Conservation (phyloP, 768 basidiomycete genomes). For the Tephrocybe sp. region DNA sequence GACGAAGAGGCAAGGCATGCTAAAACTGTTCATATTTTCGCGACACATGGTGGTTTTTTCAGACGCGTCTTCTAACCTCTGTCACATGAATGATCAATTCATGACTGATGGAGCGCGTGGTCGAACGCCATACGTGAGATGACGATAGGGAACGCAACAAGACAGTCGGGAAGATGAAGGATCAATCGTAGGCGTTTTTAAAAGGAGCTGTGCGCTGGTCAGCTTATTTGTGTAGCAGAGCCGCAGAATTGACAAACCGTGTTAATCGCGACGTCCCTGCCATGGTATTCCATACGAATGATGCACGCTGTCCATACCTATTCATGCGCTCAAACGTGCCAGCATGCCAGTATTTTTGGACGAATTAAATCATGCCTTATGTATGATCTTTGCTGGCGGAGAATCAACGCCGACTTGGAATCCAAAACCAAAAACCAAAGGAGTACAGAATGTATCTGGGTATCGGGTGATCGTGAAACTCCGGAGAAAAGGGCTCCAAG, state of each 20-base stretch:
- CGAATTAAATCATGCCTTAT: too few relatives aligned
- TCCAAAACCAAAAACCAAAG: too few relatives aligned
- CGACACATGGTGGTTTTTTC: slow-evolving; percentile 10
- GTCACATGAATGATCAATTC: slow-evolving; percentile 13
- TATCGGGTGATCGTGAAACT: too few relatives aligned
- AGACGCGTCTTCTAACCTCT: slow-evolving; percentile 2
- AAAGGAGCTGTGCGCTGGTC: not conserved
- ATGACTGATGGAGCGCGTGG: slow-evolving; percentile 16
- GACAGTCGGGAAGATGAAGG: not conserved
- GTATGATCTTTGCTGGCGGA: too few relatives aligned
- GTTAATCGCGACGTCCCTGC: too few relatives aligned
- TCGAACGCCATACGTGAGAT: not conserved
- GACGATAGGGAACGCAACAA: not conserved
- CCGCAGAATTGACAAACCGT: slow-evolving; percentile 10
- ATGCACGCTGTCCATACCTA: too few relatives aligned
- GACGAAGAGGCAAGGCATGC: not conserved
- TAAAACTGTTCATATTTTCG: not conserved
- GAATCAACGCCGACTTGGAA: too few relatives aligned
- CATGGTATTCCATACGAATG: too few relatives aligned
- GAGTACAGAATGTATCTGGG: too few relatives aligned
- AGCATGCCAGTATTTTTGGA: too few relatives aligned
- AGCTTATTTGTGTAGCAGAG: not conserved
- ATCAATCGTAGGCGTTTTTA: not conserved
- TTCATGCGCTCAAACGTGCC: too few relatives aligned
- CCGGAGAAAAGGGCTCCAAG: too few relatives aligned